These are phyloP conservation scores for Binderoboletus segoi DNA, from an alignment of 1,284 basidiomycete genomes.

Conservation along the genomic window DNA sequence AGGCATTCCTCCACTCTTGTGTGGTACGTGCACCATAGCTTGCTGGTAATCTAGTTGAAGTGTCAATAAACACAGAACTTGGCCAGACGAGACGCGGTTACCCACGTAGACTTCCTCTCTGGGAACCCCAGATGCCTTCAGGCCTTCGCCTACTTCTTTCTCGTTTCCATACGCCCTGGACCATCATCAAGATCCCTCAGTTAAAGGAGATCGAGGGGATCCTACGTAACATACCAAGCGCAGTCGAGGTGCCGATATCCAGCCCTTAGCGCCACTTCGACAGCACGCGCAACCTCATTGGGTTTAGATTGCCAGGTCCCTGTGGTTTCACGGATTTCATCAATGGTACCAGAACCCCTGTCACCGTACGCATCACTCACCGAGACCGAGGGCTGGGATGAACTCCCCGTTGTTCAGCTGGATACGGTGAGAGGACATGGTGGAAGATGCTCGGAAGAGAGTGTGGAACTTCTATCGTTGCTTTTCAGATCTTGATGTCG, in stretches of 20 bases:
- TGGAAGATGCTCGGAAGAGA: background rate
- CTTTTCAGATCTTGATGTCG: conserved; percentile 1
- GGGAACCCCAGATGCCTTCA: conserved; percentile 76
- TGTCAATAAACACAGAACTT: background rate
- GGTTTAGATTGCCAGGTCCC: conserved; percentile 82
- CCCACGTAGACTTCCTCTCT: conserved; percentile 79
- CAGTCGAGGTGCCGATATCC: conserved; percentile 84
- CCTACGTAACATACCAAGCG: conserved; percentile 54
- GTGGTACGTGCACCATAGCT: conserved; percentile 75
- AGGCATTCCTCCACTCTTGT: conserved; percentile 74
- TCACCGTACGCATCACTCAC: conserved; percentile 38
- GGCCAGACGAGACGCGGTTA: background rate
- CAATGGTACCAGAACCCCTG: background rate
- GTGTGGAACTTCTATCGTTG: background rate
- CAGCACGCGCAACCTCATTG: conserved; percentile 69
- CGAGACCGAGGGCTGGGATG: conserved; percentile 76
- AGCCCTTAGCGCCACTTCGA: conserved; percentile 72
- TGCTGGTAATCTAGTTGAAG: conserved; percentile 59
- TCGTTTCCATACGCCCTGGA: conserved; percentile 74
- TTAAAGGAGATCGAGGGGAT: conserved; percentile 30
- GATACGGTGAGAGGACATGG: conserved; percentile 52
- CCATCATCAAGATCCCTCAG: conserved; percentile 8
- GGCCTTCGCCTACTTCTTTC: conserved; percentile 82
- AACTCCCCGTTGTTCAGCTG: conserved; percentile 68
- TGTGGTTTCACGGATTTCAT: conserved; percentile 33